Evolutionary conservation across 257 asterid genomes (phyloP).

Genomic region (Solanum rostratum): DNA sequence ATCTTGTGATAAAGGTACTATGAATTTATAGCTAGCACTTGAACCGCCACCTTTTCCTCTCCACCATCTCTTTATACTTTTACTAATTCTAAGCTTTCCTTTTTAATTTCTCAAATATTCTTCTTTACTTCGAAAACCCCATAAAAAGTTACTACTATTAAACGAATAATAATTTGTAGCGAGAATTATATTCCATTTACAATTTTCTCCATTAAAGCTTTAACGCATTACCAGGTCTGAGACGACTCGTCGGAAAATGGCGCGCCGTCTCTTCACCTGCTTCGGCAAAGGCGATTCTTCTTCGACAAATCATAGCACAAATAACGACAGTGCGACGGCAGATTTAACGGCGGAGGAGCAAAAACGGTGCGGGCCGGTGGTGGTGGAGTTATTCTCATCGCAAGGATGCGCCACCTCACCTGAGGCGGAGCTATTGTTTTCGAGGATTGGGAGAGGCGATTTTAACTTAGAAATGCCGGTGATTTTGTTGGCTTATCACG

Average conservation of each 20-base stretch:
- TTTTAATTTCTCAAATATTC: not conserved
- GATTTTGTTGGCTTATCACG: slow-evolving; percentile 64
- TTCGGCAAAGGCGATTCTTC: slow-evolving; percentile 18
- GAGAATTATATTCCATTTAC: not conserved
- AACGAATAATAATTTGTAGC: not conserved
- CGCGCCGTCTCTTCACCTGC: slow-evolving; percentile 3
- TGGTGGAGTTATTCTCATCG: slow-evolving; percentile 83
- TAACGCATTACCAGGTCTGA: not conserved
- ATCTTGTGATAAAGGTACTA: not conserved
- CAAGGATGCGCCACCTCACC: slow-evolving; percentile 90
- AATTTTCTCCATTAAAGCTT: not conserved
- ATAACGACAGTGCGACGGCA: slow-evolving; percentile 28
- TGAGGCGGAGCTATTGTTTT: slow-evolving; percentile 77
- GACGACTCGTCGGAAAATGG: slow-evolving; percentile 1
- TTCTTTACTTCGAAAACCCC: not conserved
- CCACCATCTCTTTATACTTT: slow-evolving; percentile 5
- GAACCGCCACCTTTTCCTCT: slow-evolving; percentile 37
- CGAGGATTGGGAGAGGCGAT: slow-evolving; percentile 87
- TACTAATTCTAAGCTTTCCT: not conserved
- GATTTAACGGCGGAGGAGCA: slow-evolving; percentile 52
- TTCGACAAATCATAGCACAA: not conserved
- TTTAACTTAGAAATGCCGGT: slow-evolving; percentile 56
- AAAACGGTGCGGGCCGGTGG: slow-evolving; percentile 49
- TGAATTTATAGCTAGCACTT: not conserved
- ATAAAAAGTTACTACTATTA: no score